These are phyloP conservation scores for Mortierella claussenii DNA, from an alignment of 192 early-diverging fungal genomes.

Conservation along the genomic window DNA sequence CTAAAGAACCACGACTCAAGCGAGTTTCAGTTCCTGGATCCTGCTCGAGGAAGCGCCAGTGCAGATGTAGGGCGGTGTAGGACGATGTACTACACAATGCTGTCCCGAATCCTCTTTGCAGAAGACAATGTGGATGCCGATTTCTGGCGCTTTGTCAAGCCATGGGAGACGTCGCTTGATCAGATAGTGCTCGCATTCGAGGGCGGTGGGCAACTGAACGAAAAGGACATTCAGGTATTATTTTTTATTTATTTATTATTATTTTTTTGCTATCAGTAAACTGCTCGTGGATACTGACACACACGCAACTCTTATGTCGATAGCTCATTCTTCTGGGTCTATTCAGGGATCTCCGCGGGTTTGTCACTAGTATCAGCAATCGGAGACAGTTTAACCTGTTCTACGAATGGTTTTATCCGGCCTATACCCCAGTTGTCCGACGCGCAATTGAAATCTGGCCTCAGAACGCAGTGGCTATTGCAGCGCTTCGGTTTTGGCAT, in stretches of 20 bases:
- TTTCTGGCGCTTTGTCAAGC: constrained; percentile 79
- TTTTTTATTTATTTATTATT: neutral
- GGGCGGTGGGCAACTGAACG: constrained; percentile 14
- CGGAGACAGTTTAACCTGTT: constrained; percentile 71
- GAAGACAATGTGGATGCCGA: constrained; percentile 68
- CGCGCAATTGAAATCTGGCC: constrained; percentile 74
- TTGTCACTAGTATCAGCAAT: constrained; percentile 71
- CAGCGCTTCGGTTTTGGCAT: constrained; percentile 78
- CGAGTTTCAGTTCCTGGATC: constrained; percentile 76
- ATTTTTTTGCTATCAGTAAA: neutral
- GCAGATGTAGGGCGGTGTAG: constrained; percentile 56
- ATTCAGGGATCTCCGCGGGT: constrained; percentile 84
- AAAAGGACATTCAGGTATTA: constrained; percentile 37
- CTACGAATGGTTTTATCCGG: constrained; percentile 88
- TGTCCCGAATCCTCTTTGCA: constrained; percentile 80
- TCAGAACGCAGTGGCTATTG: constrained; percentile 68
- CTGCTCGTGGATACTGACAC: too few species aligned
- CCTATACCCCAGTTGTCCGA: constrained; percentile 68
- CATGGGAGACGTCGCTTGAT: constrained; percentile 67
- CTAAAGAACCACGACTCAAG: constrained; percentile 76
- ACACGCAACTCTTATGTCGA: neutral
- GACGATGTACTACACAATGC: constrained; percentile 79
- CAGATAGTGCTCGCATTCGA: constrained; percentile 56
- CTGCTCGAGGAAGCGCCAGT: constrained; percentile 5
- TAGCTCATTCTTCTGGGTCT: constrained; percentile 64